A percentile compares a stretch with the other conserved stretches of the same genome.
These are phyloP conservation scores for Elongisporangium undulatum DNA, from an alignment of 352 stramenopile genomes.

Conservation along the genomic window DNA sequence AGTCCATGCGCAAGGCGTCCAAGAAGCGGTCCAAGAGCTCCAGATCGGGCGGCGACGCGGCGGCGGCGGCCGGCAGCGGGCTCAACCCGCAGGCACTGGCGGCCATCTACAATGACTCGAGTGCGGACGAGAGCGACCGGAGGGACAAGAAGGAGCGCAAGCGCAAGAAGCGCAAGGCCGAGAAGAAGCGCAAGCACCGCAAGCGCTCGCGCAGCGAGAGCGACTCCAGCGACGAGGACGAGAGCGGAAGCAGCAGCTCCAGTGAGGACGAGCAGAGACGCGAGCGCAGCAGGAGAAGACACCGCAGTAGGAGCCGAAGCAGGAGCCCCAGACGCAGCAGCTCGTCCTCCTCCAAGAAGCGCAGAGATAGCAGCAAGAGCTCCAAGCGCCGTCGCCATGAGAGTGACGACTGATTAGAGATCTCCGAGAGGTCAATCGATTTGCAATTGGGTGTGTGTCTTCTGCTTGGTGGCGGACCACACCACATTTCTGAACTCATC, in stretches of 20 bases:
- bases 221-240: conserved; percentile 11
- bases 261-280: conserved; percentile 9
- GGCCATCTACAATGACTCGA: conserved; percentile 41
- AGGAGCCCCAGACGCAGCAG: neutral
- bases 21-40: conserved; percentile 28
- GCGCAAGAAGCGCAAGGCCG: conserved; percentile 18
- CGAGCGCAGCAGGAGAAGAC: conserved; percentile 7
- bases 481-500: neutral
- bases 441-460: neutral
- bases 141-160: conserved; percentile 7
- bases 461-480: neutral
- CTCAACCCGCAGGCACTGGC: conserved; percentile 71
- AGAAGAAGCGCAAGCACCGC: conserved; percentile 42
- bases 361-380: conserved; percentile 13
- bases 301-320: neutral
- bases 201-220: conserved; percentile 23
- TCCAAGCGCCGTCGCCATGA: conserved; percentile 4
- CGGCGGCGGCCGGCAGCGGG: conserved; percentile 28
- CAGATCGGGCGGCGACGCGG: conserved; percentile 4
- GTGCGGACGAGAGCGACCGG: conserved; percentile 21
- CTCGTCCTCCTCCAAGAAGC: conserved; percentile 9
- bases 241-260: conserved; percentile 15
- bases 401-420: neutral
- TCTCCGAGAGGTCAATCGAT: neutral
- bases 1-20: conserved; percentile 47